Evolutionary conservation across 2,329 filamentous ascomycete genomes (phyloP).

Genomic region (Clonostachys sp.): DNA sequence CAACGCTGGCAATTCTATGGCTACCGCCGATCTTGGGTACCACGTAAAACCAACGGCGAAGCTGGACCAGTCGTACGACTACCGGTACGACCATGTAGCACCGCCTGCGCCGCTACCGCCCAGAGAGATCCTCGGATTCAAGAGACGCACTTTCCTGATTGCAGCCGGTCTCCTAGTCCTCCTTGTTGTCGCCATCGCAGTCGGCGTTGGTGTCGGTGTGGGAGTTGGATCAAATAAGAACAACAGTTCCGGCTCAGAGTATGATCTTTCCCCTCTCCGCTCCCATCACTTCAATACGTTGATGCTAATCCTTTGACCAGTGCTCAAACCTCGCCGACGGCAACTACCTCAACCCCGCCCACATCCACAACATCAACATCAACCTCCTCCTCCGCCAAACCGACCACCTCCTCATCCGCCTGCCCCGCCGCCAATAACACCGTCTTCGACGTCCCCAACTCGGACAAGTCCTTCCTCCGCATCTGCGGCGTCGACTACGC

Average conservation of each 20-base stretch:
- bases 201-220: constrained; percentile 33
- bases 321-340: constrained; percentile 1
- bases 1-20: not conserved
- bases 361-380: constrained; percentile 6
- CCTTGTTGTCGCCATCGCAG: constrained; percentile 27
- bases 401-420: constrained; percentile 14
- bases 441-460: constrained; percentile 31
- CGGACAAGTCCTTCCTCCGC: constrained; percentile 33
- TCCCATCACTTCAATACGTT: too few species aligned
- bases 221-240: constrained; percentile 5
- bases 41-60: constrained; percentile 7
- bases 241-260: not conserved
- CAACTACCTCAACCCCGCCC: constrained; percentile 4
- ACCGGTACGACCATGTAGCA: constrained; percentile 13
- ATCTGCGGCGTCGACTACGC: constrained; percentile 41
- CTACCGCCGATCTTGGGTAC: not conserved
- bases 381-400: constrained; percentile 10
- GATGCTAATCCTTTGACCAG: not conserved
- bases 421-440: constrained; percentile 40
- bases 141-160: constrained; percentile 27
- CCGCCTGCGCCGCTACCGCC: constrained; percentile 12
- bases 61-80: constrained; percentile 9
- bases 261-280: not conserved
- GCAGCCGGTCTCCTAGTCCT: constrained; percentile 16
- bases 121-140: constrained; percentile 14